phyloP scores from a whole-genome alignment of 2,329 filamentous ascomycete species.

The Monilinia fructicola region DNA sequence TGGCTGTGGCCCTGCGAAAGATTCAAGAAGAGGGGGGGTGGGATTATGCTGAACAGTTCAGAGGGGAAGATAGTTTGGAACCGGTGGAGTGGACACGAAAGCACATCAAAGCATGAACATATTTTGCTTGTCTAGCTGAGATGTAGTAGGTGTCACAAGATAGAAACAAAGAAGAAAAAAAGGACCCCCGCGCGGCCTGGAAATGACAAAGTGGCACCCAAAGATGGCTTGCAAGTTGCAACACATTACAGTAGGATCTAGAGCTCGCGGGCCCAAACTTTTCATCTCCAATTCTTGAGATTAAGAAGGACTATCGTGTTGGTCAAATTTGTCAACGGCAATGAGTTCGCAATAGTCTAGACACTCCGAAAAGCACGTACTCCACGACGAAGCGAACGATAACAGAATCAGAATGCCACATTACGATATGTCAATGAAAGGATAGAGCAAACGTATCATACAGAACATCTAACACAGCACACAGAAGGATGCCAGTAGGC shows the following conservation, averaged over 20 bases:
- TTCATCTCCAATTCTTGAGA: background rate
- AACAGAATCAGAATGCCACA: background rate
- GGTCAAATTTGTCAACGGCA: background rate
- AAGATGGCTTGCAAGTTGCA: background rate
- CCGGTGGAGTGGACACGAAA: background rate
- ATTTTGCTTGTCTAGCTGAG: background rate
- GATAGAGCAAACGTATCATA: too few species aligned
- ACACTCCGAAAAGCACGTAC: background rate
- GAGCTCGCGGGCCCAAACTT: background rate
- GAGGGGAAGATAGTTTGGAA: background rate
- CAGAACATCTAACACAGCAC: too few species aligned
- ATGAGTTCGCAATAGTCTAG: background rate
- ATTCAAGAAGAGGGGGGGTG: background rate
- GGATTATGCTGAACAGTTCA: background rate
- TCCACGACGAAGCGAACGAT: background rate
- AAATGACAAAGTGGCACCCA: constrained; percentile 16
- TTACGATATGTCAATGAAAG: too few species aligned
- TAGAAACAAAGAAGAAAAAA: background rate
- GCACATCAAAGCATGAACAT: background rate
- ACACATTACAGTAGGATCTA: constrained; percentile 7
- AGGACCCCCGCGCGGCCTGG: constrained; percentile 3
- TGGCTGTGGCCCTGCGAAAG: constrained; percentile 1
- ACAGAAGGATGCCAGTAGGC: too few species aligned
- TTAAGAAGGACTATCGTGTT: constrained; percentile 12
- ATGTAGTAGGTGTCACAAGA: background rate